A percentile compares a stretch with the other conserved stretches of the same genome.
These are phyloP conservation scores for Cordia subcordata DNA, from an alignment of 257 asterid genomes.

Conservation along the genomic window DNA sequence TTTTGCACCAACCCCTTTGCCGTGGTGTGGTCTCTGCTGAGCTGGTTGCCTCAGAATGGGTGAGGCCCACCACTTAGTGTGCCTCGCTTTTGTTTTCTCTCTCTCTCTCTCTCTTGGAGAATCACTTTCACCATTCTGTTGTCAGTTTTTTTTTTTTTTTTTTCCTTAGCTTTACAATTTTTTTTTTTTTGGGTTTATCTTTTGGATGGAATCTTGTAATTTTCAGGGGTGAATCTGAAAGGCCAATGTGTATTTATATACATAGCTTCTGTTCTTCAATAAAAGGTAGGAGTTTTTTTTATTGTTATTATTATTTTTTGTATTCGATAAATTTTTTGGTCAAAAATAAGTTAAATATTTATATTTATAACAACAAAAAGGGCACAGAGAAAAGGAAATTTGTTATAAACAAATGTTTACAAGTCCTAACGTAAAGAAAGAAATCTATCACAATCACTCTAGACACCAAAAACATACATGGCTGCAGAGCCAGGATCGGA, in stretches of 20 bases:
- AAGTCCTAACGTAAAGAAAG: too few relatives aligned
- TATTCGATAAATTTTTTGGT: background rate
- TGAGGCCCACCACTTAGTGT: constrained; percentile 2
- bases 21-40: background rate
- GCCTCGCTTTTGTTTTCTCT: background rate
- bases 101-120: background rate
- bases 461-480: too few relatives aligned
- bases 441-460: too few relatives aligned
- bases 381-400: too few relatives aligned
- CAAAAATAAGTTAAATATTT: too few relatives aligned
- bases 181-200: too few relatives aligned
- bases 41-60: constrained; percentile 1
- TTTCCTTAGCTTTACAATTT: too few relatives aligned
- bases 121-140: background rate
- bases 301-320: background rate
- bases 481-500: too few relatives aligned
- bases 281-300: too few relatives aligned
- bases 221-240: background rate
- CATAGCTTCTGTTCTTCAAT: background rate
- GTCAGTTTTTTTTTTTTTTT: background rate
- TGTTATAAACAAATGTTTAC: too few relatives aligned
- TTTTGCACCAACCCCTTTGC: background rate
- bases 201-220: background rate
- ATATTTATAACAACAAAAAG: too few relatives aligned
- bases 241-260: background rate